Percentiles rank a stretch among this genome's conserved stretches.
Evolutionary conservation across 129 eudicot species (phyloP).

Genomic region (carrot (Daucus carota)): DNA sequence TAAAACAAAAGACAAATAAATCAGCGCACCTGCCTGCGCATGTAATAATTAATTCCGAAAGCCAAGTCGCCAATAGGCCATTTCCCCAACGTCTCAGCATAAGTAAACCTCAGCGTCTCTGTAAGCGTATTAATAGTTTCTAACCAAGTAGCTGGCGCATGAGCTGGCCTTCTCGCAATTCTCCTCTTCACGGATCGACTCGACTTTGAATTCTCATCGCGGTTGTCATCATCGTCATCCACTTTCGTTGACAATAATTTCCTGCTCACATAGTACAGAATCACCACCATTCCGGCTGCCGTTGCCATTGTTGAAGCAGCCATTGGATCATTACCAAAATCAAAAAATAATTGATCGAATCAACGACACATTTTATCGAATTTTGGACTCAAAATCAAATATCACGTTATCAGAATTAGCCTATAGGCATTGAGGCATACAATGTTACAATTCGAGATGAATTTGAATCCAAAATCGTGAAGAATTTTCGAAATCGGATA

Average conservation of each 20-base stretch:
- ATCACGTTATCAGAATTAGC: not conserved
- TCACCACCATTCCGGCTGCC: slow-evolving; percentile 78
- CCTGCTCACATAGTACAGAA: slow-evolving; percentile 63
- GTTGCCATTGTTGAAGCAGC: slow-evolving; percentile 95
- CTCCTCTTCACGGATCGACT: slow-evolving; percentile 79
- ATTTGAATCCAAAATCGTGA: not conserved
- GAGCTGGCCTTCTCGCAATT: slow-evolving; percentile 85
- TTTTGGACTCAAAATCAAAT: not conserved
- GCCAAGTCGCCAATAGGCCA: slow-evolving; percentile 99
- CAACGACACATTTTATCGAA: not conserved
- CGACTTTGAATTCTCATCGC: slow-evolving; percentile 38
- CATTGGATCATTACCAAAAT: slow-evolving; percentile 34
- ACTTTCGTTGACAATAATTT: slow-evolving; percentile 31
- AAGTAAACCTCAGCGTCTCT: slow-evolving; percentile 88
- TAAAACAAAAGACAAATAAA: slow-evolving; percentile 76
- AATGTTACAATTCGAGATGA: not conserved
- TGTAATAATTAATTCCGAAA: slow-evolving; percentile 81
- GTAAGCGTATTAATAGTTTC: slow-evolving; percentile 79
- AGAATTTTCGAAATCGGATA: not conserved
- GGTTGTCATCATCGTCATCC: slow-evolving; percentile 32
- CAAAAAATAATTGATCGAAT: not conserved
- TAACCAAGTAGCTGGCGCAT: slow-evolving; percentile 96
- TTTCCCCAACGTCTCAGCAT: slow-evolving; percentile 92
- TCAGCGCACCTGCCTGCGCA: slow-evolving; percentile 75
- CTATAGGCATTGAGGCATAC: not conserved